These are phyloP conservation scores for Rhodosporidiobolus sp. DNA, from an alignment of 768 basidiomycete species.

Conservation along the genomic window DNA sequence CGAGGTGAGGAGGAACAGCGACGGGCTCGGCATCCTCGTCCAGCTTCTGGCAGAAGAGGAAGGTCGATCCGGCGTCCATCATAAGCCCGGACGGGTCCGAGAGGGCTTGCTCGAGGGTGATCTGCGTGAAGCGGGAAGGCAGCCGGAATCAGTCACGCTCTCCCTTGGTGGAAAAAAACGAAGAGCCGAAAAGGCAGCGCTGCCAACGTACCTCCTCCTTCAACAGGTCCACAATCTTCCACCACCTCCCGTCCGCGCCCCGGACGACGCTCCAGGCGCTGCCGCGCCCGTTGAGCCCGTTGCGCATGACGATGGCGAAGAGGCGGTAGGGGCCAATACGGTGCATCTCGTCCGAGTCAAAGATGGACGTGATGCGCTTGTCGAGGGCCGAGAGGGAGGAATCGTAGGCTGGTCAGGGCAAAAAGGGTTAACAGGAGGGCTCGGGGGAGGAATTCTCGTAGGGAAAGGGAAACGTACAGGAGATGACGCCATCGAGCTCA, in stretches of 20 bases:
- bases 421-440: not conserved
- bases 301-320: slow-evolving; percentile 16
- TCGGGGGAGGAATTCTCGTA: not conserved
- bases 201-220: slow-evolving; percentile 8
- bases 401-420: slow-evolving; percentile 4
- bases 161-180: not conserved
- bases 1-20: not conserved
- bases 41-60: slow-evolving; percentile 29
- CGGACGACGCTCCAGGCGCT: slow-evolving; percentile 8
- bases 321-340: slow-evolving; percentile 20
- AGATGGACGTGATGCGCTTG: not conserved
- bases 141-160: too few relatives aligned
- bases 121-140: too few relatives aligned
- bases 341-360: not conserved
- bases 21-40: not conserved
- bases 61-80: slow-evolving; percentile 28
- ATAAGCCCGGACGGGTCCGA: slow-evolving; percentile 27
- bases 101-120: slow-evolving; percentile 21
- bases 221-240: slow-evolving; percentile 11
- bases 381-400: not conserved
- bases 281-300: slow-evolving; percentile 29
- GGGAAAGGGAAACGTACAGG: not conserved
- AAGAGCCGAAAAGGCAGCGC: too few relatives aligned
- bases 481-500: not conserved
- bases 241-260: slow-evolving; percentile 22